phyloP scores from a whole-genome alignment of 768 basidiomycete genomes.

The Leccinum fibrillosum region DNA sequence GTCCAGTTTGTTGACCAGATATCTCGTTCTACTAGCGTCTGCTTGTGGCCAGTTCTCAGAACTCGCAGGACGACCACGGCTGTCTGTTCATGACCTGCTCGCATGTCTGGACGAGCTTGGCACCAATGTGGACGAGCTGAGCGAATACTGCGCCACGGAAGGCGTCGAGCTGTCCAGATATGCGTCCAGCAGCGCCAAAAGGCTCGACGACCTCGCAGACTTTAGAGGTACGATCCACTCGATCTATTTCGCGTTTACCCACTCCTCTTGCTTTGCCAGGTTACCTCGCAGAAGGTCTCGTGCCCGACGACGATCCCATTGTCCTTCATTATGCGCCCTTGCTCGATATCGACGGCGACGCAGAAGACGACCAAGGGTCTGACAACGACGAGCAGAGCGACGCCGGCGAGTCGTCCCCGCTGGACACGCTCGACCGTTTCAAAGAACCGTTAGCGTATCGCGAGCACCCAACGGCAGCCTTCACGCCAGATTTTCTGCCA shows the following conservation, averaged over 20 bases:
- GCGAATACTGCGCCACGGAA: slow-evolving; percentile 63
- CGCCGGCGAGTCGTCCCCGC: neutral
- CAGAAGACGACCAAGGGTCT: slow-evolving; percentile 30
- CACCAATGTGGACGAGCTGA: slow-evolving; percentile 64
- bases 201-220: slow-evolving; percentile 72
- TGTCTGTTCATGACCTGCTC: slow-evolving; percentile 59
- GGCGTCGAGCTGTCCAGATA: slow-evolving; percentile 68
- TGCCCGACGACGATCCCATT: slow-evolving; percentile 54
- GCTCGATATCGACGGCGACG: slow-evolving; percentile 16
- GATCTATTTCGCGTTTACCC: neutral
- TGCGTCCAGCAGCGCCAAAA: slow-evolving; percentile 56
- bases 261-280: slow-evolving; percentile 41
- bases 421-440: slow-evolving; percentile 21
- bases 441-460: slow-evolving; percentile 28
- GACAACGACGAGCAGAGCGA: slow-evolving; percentile 28
- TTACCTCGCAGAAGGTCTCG: slow-evolving; percentile 56
- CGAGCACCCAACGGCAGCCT: slow-evolving; percentile 30
- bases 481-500: slow-evolving; percentile 33
- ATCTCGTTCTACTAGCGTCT: slow-evolving; percentile 60
- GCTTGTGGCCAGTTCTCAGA: slow-evolving; percentile 73
- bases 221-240: slow-evolving; percentile 56
- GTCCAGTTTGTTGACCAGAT: slow-evolving; percentile 74
- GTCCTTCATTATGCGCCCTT: slow-evolving; percentile 47
- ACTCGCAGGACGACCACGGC: slow-evolving; percentile 62
- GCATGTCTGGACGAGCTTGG: slow-evolving; percentile 75